phyloP scores from a whole-genome alignment of 176 grass and related monocot genomes.

The Dendrocalamus sinicus region DNA sequence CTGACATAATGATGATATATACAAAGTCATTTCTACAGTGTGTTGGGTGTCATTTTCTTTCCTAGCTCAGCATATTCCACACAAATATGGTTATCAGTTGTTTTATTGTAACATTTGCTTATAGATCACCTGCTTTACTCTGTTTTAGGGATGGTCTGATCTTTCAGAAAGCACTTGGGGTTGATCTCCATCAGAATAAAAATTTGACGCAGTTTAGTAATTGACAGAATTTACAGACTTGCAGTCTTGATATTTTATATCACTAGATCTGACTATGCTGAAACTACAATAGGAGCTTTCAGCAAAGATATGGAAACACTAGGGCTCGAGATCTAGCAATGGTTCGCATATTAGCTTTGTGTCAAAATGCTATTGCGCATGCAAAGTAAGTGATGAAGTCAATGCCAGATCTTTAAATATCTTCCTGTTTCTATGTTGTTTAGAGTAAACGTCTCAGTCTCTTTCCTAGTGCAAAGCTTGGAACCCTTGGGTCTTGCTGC shows the following conservation, averaged over 20 bases:
- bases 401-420: slow-evolving; percentile 6
- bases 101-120: slow-evolving; percentile 28
- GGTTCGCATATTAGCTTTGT: slow-evolving; percentile 73
- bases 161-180: not conserved
- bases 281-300: slow-evolving; percentile 70
- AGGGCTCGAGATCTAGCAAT: slow-evolving; percentile 83
- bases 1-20: slow-evolving; percentile 4
- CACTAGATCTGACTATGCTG: slow-evolving; percentile 30
- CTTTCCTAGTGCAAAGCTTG: slow-evolving; percentile 55
- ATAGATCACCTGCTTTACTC: slow-evolving; percentile 1
- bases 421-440: not conserved
- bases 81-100: slow-evolving; percentile 11
- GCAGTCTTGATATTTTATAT: not conserved
- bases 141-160: not conserved
- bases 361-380: slow-evolving; percentile 74
- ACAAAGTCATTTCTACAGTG: not conserved
- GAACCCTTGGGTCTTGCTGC: slow-evolving; percentile 47
- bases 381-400: slow-evolving; percentile 71
- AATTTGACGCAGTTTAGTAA: slow-evolving; percentile 25
- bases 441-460: slow-evolving; percentile 43
- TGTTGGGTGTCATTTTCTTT: slow-evolving; percentile 13
- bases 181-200: slow-evolving; percentile 2
- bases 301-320: slow-evolving; percentile 75
- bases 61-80: slow-evolving; percentile 11
- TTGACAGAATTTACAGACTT: slow-evolving; percentile 12